Evolutionary conservation across 129 eudicot genomes (phyloP), one percentile per base, ranked within the genome.

Genomic region (Centella asiatica): DNA sequence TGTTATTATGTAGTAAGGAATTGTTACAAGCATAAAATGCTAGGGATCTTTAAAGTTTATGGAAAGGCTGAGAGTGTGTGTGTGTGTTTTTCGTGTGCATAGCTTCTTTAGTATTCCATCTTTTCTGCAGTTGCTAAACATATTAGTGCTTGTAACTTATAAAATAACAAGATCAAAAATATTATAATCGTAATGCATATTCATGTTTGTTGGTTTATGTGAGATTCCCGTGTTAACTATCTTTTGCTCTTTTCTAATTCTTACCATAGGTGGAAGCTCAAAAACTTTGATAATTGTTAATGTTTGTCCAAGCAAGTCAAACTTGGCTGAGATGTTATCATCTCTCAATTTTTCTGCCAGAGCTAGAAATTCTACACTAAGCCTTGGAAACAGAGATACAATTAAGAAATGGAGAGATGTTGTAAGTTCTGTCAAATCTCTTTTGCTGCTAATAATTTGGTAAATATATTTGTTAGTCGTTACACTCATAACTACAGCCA

Each of bases 331-430:
- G 76, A 87, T 95, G 59, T 72, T 92, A 20, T 87, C 99, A 74
- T 87, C 96, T 65, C 95, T 92, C 60, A 87, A 76, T 72, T 92
- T 84, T 70, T 71, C 96, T 80, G 77, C 99, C 56, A 80, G 99
- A 82, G 96, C 96, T 19, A 80, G 96, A 62, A 87, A 83, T 80
- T 77, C 89, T 24, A 57, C 72, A 53, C 70, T 87, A 69, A 87
- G 99, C 75, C 96, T 92, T 65, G 99, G 99, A 44, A 92, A 85
- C 65, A 80, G 88, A 46, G 99, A 92, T 76, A 92, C 99, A 48
- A 92, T 92, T 34, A 84, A 84, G 80, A 92, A 87, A 73, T 92
- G 96, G 96, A 92, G 74, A 82, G 96, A 92, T 77, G 60, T 87
- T 54, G 99, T 92, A 79, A 84, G 99, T 84, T 72, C 45, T 60